Base-by-base conservation (phyloP, 352 stramenopile genomes). In the Pythium grandisporangium region DNA sequence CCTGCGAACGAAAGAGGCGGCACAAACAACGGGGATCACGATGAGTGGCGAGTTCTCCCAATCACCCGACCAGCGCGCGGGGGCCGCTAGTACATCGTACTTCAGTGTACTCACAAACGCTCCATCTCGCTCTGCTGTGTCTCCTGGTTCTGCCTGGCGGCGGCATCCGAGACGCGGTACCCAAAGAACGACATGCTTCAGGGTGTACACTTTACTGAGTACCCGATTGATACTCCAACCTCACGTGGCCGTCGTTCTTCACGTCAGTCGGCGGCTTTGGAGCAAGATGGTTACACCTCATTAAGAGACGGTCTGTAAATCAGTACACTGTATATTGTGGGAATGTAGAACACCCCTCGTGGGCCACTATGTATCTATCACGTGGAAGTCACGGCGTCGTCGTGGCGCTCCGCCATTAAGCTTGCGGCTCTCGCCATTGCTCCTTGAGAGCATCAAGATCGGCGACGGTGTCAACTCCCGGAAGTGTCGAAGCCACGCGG, bases 91-190 rank as follows among this genome's bases (percentile, higher is more conserved):
- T n/a, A n/a, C n/a, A n/a, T n/a, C n/a, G n/a, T n/a, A n/a, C n/a
- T n/a, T n/a, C n/a, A n/a, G n/a, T n/a, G n/a, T n/a, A n/a, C n/a
- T n/a, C 65, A 90, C 77, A 90, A 53, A 10, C 77, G 69, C 59
- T 90, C 77, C 19, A 87, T 54, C 53, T 90, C 77, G 53, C 77
- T 90, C 40, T 87, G 63, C 45, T 84, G 77, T 26, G 77, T 87
- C 52, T 87, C 77, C 30, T 84, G 43, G 71, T 43, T 70, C 50
- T 36, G 27, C 27, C 27, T 8, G 8, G 27, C 8, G 8, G 27
- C 27, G 8, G 27, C 8, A 8, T 32, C 8, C 27, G 27, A 82
- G 58, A 62, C 66, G 37, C 70, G 65, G 42, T 77, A 73, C 45
- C 70, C 67, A 45, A 83, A 81, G 63, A 86, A 85, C 48, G 65